These are phyloP conservation scores for Astrothelium macrocarpum DNA, from an alignment of 495 filamentous ascomycete genomes.

Conservation along the genomic window DNA sequence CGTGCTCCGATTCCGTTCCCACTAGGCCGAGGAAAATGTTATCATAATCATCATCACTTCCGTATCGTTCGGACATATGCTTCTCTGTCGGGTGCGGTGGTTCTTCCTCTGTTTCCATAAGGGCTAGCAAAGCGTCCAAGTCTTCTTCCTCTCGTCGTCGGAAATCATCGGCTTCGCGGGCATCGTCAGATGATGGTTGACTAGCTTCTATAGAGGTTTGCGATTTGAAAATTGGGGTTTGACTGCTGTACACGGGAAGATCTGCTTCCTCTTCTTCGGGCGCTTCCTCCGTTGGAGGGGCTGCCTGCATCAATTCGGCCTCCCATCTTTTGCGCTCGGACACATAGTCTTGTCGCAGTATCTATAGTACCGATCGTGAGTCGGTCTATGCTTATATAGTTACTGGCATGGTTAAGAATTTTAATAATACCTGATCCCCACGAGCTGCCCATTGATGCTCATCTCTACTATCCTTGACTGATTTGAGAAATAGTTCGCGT, in stretches of 20 bases:
- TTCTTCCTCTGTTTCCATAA: conserved; percentile 28
- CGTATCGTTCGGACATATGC: conserved; percentile 19
- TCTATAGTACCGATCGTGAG: conserved; percentile 22
- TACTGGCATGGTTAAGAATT: conserved; percentile 3
- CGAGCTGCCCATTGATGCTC: conserved; percentile 54
- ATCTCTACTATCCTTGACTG: conserved; percentile 62
- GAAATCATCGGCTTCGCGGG: conserved; percentile 36
- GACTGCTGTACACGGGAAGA: conserved; percentile 18
- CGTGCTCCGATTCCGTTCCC: conserved; percentile 12
- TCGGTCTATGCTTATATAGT: conserved; percentile 12
- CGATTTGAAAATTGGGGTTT: conserved; percentile 20
- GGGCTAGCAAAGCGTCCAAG: conserved; percentile 46
- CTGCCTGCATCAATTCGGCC: conserved; percentile 32
- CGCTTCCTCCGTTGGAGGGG: conserved; percentile 19
- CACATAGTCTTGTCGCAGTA: conserved; percentile 40
- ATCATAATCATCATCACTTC: conserved; percentile 49
- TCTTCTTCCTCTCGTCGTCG: conserved; percentile 47
- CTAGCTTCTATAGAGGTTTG: conserved; percentile 24
- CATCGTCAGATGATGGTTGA: conserved; percentile 34
- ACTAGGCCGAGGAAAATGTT: conserved; percentile 46
- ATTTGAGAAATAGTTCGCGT: conserved; percentile 62
- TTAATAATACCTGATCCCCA: conserved; percentile 58
- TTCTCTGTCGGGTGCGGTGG: conserved; percentile 19
- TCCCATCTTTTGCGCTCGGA: conserved; percentile 39
- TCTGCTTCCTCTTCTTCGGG: conserved; percentile 42